A percentile compares a stretch with the other conserved stretches of the same genome.
These are phyloP conservation scores for Globisporangium mamillatum DNA, from an alignment of 352 stramenopile species.

Conservation along the genomic window DNA sequence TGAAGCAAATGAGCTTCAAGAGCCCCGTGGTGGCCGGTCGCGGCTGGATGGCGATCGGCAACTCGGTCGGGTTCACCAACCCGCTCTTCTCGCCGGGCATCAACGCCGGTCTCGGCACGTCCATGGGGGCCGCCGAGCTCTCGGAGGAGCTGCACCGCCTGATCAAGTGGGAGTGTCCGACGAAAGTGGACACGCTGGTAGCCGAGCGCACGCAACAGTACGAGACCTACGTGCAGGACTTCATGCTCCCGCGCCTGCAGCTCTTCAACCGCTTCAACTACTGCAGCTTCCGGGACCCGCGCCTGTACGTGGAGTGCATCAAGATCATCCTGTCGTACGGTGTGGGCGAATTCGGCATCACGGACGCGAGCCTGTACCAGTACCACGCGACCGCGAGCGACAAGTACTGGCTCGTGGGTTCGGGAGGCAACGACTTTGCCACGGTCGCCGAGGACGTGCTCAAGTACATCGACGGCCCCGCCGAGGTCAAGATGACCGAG, in stretches of 20 bases:
- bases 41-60: constrained; percentile 1
- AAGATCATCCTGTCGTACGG: constrained; percentile 2
- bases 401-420: background rate
- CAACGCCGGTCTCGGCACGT: background rate
- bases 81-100: background rate
- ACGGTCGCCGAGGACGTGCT: background rate
- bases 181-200: background rate
- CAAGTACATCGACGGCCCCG: constrained; percentile 1
- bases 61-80: background rate
- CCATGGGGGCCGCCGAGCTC: background rate
- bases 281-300: constrained; percentile 2
- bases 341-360: background rate
- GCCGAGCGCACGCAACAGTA: background rate
- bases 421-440: background rate
- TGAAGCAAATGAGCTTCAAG: constrained; percentile 7
- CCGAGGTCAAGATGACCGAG: constrained; percentile 5
- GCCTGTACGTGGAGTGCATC: constrained; percentile 3
- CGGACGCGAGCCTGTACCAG: background rate
- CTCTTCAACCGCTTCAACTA: constrained; percentile 6
- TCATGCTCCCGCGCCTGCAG: constrained; percentile 1
- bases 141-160: background rate
- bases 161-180: background rate
- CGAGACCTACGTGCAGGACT: background rate
- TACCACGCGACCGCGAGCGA: constrained; percentile 1
- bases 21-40: background rate